phyloP scores from a whole-genome alignment of 106 monocot species.

The Dioscorea alata region DNA sequence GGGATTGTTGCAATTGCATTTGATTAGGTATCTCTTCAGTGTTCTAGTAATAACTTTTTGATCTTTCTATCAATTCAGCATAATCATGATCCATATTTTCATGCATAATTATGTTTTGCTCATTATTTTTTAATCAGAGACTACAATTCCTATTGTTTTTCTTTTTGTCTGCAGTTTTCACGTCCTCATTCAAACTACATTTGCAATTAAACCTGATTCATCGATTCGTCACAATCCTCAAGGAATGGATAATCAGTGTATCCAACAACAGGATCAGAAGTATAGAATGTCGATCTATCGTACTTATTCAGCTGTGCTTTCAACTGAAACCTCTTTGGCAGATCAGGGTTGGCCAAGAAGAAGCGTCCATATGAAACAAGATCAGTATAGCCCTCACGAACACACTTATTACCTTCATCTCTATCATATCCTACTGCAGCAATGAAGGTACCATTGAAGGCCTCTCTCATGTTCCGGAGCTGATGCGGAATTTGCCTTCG shows the following conservation, averaged over 20 bases:
- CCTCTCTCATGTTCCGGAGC: conserved; percentile 12
- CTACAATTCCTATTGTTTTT: no score
- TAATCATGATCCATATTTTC: no score
- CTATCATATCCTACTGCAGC: conserved; percentile 27
- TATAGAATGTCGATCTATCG: conserved; percentile 20
- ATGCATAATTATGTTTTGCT: no score
- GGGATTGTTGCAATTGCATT: no score
- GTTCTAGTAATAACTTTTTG: no score
- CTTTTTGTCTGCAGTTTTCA: no score
- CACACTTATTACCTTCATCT: conserved; percentile 26
- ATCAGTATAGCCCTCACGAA: conserved; percentile 18
- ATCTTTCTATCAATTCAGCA: no score
- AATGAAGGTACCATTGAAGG: conserved; percentile 27
- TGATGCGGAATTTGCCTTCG: conserved; percentile 11
- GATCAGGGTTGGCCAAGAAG: conserved; percentile 34
- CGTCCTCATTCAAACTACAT: no score
- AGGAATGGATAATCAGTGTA: conserved; percentile 38
- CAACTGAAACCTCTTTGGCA: conserved; percentile 19
- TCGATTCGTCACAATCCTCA: background rate
- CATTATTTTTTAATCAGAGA: no score
- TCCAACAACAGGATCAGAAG: conserved; percentile 22
- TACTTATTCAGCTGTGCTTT: conserved; percentile 25
- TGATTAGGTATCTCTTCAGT: no score
- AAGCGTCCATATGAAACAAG: conserved; percentile 22
- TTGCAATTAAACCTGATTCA: no score